phyloP scores from a whole-genome alignment of 345 rosid species.

The Eucalyptus rudis region DNA sequence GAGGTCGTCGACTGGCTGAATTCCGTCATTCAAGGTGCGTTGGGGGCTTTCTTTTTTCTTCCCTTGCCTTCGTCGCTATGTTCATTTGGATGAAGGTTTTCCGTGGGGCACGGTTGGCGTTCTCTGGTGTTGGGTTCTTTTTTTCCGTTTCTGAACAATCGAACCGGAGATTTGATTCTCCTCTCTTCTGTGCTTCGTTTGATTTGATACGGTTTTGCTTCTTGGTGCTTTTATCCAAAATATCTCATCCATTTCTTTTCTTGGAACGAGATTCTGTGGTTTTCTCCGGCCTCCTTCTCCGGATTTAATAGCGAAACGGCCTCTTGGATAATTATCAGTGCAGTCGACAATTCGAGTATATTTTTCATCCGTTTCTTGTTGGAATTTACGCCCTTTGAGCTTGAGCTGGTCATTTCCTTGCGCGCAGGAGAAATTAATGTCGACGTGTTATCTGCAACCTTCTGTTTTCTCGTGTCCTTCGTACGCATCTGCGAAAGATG shows the following conservation, averaged over 20 bases:
- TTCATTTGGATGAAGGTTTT: neutral
- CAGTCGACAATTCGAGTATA: neutral
- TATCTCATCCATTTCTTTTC: neutral
- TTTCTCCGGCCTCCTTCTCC: neutral
- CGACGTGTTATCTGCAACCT: neutral
- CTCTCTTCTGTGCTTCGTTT: neutral
- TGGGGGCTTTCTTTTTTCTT: neutral
- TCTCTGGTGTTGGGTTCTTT: neutral
- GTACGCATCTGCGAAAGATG: neutral
- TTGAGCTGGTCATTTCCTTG: neutral
- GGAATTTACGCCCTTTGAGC: neutral
- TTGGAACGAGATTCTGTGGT: neutral
- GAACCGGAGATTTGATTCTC: neutral
- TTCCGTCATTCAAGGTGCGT: conserved; percentile 55
- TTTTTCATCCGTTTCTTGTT: neutral
- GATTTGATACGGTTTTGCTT: neutral
- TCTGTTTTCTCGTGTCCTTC: neutral
- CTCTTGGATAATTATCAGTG: neutral
- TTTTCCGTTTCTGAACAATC: neutral
- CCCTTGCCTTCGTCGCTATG: neutral
- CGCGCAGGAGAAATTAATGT: neutral
- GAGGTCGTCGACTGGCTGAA: conserved; percentile 61
- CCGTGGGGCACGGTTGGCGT: neutral
- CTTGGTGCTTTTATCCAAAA: neutral
- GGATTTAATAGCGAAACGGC: neutral